Evolutionary conservation across 371 early-diverging fungal genomes (phyloP).

Genomic region (Dichotomocladium elegans): DNA sequence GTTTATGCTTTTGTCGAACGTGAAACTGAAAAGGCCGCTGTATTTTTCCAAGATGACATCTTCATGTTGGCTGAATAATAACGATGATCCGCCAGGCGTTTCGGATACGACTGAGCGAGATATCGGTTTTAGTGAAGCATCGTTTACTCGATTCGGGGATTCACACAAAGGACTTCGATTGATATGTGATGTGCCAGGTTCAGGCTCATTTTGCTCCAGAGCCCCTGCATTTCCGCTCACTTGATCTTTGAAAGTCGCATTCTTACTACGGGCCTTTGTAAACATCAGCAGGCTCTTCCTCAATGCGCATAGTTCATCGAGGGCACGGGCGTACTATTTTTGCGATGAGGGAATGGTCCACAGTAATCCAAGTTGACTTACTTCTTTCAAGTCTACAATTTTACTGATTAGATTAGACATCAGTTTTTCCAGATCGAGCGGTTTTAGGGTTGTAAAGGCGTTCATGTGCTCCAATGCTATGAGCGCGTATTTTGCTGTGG

Average conservation of each 20-base stretch:
- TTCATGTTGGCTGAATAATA: slow-evolving; percentile 7
- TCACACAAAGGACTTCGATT: slow-evolving; percentile 4
- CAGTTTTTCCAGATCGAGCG: slow-evolving; percentile 40
- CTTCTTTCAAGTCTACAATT: slow-evolving; percentile 42
- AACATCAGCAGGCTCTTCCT: slow-evolving; percentile 3
- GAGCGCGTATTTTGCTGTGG: slow-evolving; percentile 31
- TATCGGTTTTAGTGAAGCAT: neutral
- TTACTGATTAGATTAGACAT: slow-evolving; percentile 41
- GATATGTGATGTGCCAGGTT: slow-evolving; percentile 1
- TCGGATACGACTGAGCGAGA: neutral
- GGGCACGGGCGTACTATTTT: slow-evolving; percentile 30
- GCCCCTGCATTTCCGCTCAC: too few relatives aligned
- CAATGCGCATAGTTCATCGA: slow-evolving; percentile 32
- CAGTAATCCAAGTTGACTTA: slow-evolving; percentile 3
- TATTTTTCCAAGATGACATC: slow-evolving; percentile 25
- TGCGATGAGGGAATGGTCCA: neutral
- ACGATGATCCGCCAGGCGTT: too few relatives aligned
- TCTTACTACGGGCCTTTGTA: neutral
- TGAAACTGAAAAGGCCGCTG: slow-evolving; percentile 28
- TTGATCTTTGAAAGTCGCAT: neutral
- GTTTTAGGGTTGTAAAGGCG: slow-evolving; percentile 22
- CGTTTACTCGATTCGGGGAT: slow-evolving; percentile 4
- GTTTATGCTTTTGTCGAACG: slow-evolving; percentile 22
- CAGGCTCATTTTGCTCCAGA: neutral
- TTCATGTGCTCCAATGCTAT: slow-evolving; percentile 36